Evolutionary conservation across 345 rosid species (phyloP).

Genomic region (Gossypium arboreum): DNA sequence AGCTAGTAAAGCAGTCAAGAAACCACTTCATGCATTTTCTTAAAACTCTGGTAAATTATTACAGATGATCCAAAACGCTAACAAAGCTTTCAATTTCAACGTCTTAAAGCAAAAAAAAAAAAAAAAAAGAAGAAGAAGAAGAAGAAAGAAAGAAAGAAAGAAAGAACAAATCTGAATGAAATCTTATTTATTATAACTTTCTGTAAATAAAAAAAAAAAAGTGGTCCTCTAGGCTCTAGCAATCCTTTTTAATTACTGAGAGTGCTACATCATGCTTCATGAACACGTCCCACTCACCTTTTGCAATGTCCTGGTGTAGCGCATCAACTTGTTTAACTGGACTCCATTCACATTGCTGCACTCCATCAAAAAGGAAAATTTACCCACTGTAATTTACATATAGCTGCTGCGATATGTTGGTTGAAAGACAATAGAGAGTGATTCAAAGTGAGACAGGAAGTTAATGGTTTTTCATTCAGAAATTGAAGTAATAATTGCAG

Average conservation of each 20-base stretch:
- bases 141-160: neutral
- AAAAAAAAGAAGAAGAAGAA: no score
- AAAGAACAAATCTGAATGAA: neutral
- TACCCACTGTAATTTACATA: neutral
- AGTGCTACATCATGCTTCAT: conserved; percentile 8
- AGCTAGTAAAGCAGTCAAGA: conserved; percentile 3
- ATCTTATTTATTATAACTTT: neutral
- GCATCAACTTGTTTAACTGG: conserved; percentile 15
- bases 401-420: neutral
- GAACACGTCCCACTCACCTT: conserved; percentile 8
- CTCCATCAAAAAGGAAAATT: neutral
- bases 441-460: conserved; percentile 8
- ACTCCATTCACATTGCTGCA: conserved; percentile 11
- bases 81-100: neutral
- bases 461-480: neutral
- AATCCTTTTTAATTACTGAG: conserved; percentile 3
- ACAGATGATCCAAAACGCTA: neutral
- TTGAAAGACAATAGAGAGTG: neutral
- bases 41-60: neutral
- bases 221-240: conserved; percentile 19
- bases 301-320: neutral
- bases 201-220: neutral
- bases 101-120: neutral
- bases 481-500: neutral
- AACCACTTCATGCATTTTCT: neutral